Evolutionary conservation across 192 early-diverging fungal species (phyloP), one percentile per base, ranked within the genome.

Genomic region (Linnemannia hyalina): DNA sequence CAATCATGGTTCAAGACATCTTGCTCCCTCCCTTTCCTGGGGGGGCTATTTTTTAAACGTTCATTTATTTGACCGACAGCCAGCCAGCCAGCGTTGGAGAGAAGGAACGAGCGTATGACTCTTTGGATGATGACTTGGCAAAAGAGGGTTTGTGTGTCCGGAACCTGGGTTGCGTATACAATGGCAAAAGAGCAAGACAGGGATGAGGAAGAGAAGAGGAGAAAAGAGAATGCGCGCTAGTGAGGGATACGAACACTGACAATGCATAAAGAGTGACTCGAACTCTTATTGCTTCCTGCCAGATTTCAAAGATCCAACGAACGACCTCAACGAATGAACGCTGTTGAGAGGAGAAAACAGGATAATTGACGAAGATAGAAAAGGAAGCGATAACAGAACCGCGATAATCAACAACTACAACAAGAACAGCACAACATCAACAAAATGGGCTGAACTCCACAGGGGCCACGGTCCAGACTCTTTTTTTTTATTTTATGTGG

Each of bases 1-100:
- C 55, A 18, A 55, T 65, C 60, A 32, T 65, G 55, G 55, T 65
- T 65, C 29, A 26, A 65, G 60, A 65, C 29, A 65, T 65, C 60
- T 32, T 13, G 1, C 29, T 35, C 16, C 49, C 0, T 4, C 2
- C 49, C 18, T 16, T 52, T 18, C 49, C 49, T 4, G 60, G 2
- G 60, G 2, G 29, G 60, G 29, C 60, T 65, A 32, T 65, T 65
- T 65, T 65, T 65, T 52, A 35, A 35, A 16, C 49, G 18, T 52
- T 52, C 49, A 52, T 52, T 20, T 20, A 20, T 52, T 52, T 52
- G 18, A 52, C 49, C 18, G 49, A 52, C 49, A 52, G 18, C 49
- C 15, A 4, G 49, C 49, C 44, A 15, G 44, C 44, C 44, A 13
- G 44, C 13, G 10, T 15, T 46, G 9, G 44, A 46, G 44, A 11